Evolutionary conservation across 352 stramenopile genomes (phyloP), one percentile per base, ranked within the genome.

Genomic region (Globisporangium ultimum): DNA sequence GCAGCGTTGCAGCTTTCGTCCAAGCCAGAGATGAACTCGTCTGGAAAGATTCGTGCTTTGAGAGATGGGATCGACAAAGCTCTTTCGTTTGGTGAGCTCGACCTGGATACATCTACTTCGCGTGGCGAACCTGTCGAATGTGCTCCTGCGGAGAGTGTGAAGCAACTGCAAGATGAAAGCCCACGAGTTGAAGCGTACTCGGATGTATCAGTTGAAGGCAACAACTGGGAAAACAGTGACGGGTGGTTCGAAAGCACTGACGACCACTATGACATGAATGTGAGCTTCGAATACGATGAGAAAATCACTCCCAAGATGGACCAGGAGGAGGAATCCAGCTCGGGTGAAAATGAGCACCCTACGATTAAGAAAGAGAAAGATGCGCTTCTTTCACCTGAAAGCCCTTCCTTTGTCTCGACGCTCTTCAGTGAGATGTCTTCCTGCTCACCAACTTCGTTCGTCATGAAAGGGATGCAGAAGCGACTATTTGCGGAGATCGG

Each of bases 401-500:
- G 78, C 1, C 68, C 64, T 7, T 58, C 62, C 13, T 84, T 76
- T 32, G 40, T 81, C 4, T 70, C 64, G 60, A 73, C 64, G 4
- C 68, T 91, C 9, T 70, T 91, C 21, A 51, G 48, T 9, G 60
- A 76, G 8, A 60, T 83, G 10, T 71, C 78, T 11, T 61, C 66
- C 10, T 80, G 64, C n/a, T 67, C 60, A 18, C 70, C 76, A 3
- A 72, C 80, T 46, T 84, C 82, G n/a, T 77, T 77, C 46, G 76
- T 84, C 15, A 91, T 89, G 82, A 76, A 65, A 18, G 79, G 73
- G 43, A 80, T 76, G 21, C 72, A 88, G 40, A 80, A 84, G 28
- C 78, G 76, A 15, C 55, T 91, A 9, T 55, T 88, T 22, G 68
- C 76, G 32, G 82, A 91, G 48, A 80, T 91, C 43, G 66, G 64